A percentile compares a stretch with the other conserved stretches of the same genome.
Conservation (phyloP, 441 rosid genomes). For the Aleurites moluccanus region DNA sequence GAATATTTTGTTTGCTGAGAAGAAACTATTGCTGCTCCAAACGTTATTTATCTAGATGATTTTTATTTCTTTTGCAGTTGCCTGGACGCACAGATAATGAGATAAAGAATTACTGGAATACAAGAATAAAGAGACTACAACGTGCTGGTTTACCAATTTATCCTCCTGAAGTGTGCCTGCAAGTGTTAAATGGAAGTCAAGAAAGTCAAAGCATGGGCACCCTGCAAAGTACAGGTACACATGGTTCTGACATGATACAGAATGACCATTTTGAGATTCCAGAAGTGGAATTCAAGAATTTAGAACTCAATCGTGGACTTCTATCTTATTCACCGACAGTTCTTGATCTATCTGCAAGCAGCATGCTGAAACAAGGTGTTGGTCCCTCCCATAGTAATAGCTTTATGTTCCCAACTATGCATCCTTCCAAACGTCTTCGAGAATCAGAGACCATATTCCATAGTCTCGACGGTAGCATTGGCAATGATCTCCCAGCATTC, state of each 20-base stretch:
- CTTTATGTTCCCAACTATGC: constrained; percentile 49
- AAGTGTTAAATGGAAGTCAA: constrained; percentile 58
- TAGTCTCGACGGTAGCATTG: constrained; percentile 41
- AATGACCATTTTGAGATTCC: constrained; percentile 56
- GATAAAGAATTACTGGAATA: constrained; percentile 99
- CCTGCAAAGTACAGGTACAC: constrained; percentile 42
- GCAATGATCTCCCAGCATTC: constrained; percentile 43
- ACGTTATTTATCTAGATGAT: constrained; percentile 11
- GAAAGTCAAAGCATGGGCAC: constrained; percentile 40
- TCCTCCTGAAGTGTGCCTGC: constrained; percentile 77
- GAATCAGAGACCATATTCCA: constrained; percentile 50
- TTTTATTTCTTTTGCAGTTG: constrained; percentile 44
- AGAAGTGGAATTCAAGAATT: constrained; percentile 60
- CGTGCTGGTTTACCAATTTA: constrained; percentile 96
- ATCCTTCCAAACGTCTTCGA: constrained; percentile 57
- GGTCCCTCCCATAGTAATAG: constrained; percentile 53
- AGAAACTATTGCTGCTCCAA: background rate
- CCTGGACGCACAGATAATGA: constrained; percentile 99
- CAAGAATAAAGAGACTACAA: constrained; percentile 89
- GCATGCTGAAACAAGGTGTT: constrained; percentile 60
- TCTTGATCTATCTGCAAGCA: constrained; percentile 52
- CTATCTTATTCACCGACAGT: constrained; percentile 57
- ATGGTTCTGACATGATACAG: constrained; percentile 55
- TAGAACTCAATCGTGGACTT: constrained; percentile 50
- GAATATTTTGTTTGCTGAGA: background rate